A percentile compares a stretch with the other conserved stretches of the same genome.
Conservation (phyloP, 129 eudicot genomes). For the Tanacetum coccineum region DNA sequence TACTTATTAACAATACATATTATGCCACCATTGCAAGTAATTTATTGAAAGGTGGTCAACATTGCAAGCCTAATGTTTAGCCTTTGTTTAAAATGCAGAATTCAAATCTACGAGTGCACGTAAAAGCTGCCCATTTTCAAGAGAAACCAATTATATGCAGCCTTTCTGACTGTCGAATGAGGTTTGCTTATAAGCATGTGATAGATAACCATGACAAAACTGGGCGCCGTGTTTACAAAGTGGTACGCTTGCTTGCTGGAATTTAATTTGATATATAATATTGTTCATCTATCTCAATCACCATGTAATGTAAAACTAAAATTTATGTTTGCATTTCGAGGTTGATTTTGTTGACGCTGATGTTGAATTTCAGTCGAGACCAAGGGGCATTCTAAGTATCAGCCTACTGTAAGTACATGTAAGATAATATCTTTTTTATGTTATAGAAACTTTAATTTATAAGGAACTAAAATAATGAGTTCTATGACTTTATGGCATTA, state of each 20-base stretch:
- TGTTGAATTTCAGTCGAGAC: conserved; percentile 52
- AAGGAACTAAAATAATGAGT: no score
- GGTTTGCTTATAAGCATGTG: conserved; percentile 76
- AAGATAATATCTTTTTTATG: no score
- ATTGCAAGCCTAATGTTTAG: no score
- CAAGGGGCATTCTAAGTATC: conserved; percentile 22
- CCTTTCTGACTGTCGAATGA: conserved; percentile 66
- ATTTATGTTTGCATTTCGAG: conserved; percentile 32
- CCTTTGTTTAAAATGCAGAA: conserved; percentile 30
- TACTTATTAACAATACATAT: no score
- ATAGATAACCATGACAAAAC: conserved; percentile 79
- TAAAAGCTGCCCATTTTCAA: conserved; percentile 73
- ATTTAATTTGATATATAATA: neutral
- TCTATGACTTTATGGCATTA: no score
- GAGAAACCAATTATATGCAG: conserved; percentile 60
- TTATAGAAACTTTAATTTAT: no score
- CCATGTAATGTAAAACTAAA: neutral
- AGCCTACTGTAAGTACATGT: no score
- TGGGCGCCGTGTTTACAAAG: conserved; percentile 49
- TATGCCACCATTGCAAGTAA: neutral
- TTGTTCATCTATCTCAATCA: neutral
- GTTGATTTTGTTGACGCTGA: conserved; percentile 82
- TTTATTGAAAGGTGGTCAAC: no score
- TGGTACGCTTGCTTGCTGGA: conserved; percentile 28
- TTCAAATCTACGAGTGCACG: conserved; percentile 73